Conservation (phyloP, 208 protist species). For the Leishmania gerbilli region DNA sequence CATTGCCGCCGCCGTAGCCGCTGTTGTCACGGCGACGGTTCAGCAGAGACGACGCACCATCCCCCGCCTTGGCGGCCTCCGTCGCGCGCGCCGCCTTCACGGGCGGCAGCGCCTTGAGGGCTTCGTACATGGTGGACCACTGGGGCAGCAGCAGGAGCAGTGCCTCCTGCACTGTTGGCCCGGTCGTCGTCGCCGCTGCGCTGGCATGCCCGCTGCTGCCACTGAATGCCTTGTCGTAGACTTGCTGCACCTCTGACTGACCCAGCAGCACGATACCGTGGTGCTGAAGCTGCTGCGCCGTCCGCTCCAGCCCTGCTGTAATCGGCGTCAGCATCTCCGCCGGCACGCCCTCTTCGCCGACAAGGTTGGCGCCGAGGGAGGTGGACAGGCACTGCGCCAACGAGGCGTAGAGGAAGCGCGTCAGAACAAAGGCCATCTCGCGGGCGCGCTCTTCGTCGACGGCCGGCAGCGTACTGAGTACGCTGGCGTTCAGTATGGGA, state of each 20-base stretch:
- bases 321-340: slow-evolving; percentile 19
- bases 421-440: slow-evolving; percentile 25
- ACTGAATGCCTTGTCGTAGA: slow-evolving; percentile 29
- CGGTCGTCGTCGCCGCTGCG: slow-evolving; percentile 5
- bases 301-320: slow-evolving; percentile 12
- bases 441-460: slow-evolving; percentile 10
- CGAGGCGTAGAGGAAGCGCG: slow-evolving; percentile 23
- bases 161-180: slow-evolving; percentile 27
- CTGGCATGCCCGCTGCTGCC: slow-evolving; percentile 16
- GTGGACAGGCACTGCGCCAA: slow-evolving; percentile 32
- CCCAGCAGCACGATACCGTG: slow-evolving; percentile 64
- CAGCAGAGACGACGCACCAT: background rate
- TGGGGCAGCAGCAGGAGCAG: slow-evolving; percentile 43
- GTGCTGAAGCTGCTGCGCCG: slow-evolving; percentile 41
- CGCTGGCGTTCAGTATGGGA: slow-evolving; percentile 17
- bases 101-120: slow-evolving; percentile 35
- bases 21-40: slow-evolving; percentile 18
- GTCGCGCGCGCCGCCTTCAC: slow-evolving; percentile 11
- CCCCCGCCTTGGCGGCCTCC: background rate
- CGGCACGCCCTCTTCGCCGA: slow-evolving; percentile 24
- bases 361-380: slow-evolving; percentile 14
- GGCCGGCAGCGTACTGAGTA: slow-evolving; percentile 13
- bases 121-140: slow-evolving; percentile 43
- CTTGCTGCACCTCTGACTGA: slow-evolving; percentile 42
- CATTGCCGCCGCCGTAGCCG: slow-evolving; percentile 1